Evolutionary conservation across 139 green algal genomes (phyloP).

Genomic region (Chlorella sp.): DNA sequence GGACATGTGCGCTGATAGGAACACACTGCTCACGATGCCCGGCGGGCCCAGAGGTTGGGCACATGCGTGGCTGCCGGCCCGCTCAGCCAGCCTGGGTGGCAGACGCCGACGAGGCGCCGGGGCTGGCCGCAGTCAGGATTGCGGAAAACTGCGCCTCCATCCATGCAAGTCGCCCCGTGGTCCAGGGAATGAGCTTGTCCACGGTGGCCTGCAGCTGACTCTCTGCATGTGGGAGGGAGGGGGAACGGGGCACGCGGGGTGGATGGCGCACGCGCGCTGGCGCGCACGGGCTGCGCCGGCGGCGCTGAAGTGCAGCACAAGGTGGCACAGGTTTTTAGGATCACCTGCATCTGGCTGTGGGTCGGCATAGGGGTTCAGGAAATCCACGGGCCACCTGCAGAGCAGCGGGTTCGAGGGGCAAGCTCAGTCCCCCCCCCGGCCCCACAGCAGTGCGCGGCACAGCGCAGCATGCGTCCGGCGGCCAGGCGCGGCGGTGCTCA

Average conservation of each 20-base stretch:
- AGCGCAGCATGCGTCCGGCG: neutral
- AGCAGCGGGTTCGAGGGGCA: neutral
- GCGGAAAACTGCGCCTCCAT: too few species aligned
- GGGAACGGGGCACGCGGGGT: neutral
- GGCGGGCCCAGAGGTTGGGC: too few species aligned
- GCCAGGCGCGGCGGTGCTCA: neutral
- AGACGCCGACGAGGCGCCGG: too few species aligned
- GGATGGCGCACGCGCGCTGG: neutral
- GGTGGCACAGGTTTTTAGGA: neutral
- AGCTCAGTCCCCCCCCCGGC: too few species aligned
- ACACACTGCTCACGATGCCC: too few species aligned
- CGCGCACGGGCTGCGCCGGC: neutral
- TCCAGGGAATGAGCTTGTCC: constrained; percentile 3
- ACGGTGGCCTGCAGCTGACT: neutral
- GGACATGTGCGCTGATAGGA: too few species aligned
- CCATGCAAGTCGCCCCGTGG: neutral
- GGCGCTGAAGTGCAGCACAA: neutral
- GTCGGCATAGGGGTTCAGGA: neutral
- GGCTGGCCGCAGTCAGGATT: too few species aligned
- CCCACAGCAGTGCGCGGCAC: neutral
- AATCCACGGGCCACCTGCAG: neutral
- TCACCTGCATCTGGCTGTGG: neutral
- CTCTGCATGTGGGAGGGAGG: neutral
- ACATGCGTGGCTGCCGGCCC: too few species aligned
- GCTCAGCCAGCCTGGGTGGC: too few species aligned